Conservation (phyloP, 768 basidiomycete species). For the Pholiota microspora region DNA sequence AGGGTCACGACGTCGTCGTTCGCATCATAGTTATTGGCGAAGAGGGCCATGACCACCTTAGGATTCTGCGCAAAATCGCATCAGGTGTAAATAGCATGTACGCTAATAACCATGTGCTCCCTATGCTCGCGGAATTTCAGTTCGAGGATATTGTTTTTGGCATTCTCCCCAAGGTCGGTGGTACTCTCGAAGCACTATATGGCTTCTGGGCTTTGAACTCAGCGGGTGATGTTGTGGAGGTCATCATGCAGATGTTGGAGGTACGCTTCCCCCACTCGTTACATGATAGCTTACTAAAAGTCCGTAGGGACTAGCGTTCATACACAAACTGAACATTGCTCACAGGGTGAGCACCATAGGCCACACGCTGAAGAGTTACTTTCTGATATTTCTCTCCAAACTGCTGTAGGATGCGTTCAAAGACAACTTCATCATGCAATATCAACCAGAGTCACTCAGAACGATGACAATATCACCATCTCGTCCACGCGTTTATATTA, state of each 20-base stretch:
- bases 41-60: conserved; percentile 22
- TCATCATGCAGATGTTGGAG: conserved; percentile 29
- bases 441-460: conserved; percentile 27
- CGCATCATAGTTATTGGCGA: conserved; percentile 13
- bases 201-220: conserved; percentile 26
- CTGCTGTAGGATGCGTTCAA: conserved; percentile 27
- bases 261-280: conserved; percentile 11
- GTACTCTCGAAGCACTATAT: conserved; percentile 10
- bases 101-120: conserved; percentile 25
- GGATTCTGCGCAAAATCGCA: conserved; percentile 21
- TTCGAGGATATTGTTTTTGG: conserved; percentile 27
- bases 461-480: conserved; percentile 8
- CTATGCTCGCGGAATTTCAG: conserved; percentile 23
- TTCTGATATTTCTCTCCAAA: background rate
- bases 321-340: conserved; percentile 21
- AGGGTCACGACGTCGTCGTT: conserved; percentile 19
- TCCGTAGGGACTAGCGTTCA: conserved; percentile 22
- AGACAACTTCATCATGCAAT: conserved; percentile 30
- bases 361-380: background rate
- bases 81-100: conserved; percentile 11
- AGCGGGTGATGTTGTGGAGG: conserved; percentile 27
- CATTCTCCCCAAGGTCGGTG: conserved; percentile 25
- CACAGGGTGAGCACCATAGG: conserved; percentile 25
- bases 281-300: background rate
- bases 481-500: conserved; percentile 29